Conservation (phyloP, 2,329 filamentous ascomycete species). For the Herpotrichia juniperi region DNA sequence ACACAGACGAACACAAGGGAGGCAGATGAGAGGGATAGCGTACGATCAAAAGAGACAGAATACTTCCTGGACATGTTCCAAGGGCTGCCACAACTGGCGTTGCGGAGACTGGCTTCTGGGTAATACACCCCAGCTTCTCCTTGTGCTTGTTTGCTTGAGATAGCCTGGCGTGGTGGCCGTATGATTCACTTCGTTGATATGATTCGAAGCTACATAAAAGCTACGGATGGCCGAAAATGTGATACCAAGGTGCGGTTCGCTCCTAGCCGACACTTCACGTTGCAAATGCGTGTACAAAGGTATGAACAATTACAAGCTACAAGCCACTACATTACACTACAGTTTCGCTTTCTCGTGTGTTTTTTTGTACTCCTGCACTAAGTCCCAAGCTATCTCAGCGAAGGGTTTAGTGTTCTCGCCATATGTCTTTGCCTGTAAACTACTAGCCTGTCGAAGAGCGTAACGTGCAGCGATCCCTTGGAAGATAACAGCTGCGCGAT, state of each 20-base stretch:
- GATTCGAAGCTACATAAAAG: not conserved
- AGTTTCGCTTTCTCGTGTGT: conserved; percentile 43
- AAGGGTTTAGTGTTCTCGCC: conserved; percentile 72
- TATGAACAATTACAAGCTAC: not conserved
- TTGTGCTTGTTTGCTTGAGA: conserved; percentile 10
- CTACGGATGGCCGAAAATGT: not conserved
- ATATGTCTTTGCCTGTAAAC: conserved; percentile 77
- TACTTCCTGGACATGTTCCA: not conserved
- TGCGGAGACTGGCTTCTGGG: conserved; percentile 12
- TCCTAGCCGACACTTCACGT: not conserved
- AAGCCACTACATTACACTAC: conserved; percentile 19
- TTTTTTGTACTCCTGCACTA: conserved; percentile 63
- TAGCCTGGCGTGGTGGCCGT: not conserved
- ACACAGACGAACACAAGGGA: conserved; percentile 39
- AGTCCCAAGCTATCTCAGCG: conserved; percentile 78
- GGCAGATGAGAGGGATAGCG: conserved; percentile 24
- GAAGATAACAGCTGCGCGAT: conserved; percentile 67
- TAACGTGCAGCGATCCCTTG: conserved; percentile 93
- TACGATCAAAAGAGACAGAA: not conserved
- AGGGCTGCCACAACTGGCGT: conserved; percentile 9
- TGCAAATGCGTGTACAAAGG: not conserved
- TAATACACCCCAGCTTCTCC: not conserved
- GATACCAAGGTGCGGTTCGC: conserved; percentile 4
- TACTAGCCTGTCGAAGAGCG: conserved; percentile 87
- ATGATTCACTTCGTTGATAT: conserved; percentile 3